Evolutionary conservation across 108 stramenopile species (phyloP).

Genomic region (Licmophora abbreviata): DNA sequence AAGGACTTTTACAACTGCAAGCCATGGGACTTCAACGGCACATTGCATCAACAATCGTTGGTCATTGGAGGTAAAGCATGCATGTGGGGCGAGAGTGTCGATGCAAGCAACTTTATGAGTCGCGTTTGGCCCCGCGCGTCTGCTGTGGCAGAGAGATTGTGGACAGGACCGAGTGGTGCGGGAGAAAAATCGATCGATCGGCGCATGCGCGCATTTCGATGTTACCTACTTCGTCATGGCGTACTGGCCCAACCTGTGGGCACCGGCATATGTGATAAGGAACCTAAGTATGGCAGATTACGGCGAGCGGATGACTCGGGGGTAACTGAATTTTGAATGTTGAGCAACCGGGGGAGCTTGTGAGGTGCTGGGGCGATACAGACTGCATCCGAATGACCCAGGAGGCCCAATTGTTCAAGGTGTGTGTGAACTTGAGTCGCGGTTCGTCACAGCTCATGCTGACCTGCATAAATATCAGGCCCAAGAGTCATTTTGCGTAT

Average conservation of each 20-base stretch:
- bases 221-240: conserved; percentile 31
- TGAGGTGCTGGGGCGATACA: no score
- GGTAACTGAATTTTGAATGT: no score
- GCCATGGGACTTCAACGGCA: conserved; percentile 31
- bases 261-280: conserved; percentile 29
- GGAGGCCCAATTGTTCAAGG: no score
- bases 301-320: no score
- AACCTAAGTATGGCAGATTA: no score
- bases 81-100: conserved; percentile 74
- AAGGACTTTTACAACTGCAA: conserved; percentile 32
- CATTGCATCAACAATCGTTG: conserved; percentile 13
- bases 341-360: no score
- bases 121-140: conserved; percentile 56
- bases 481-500: no score
- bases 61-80: conserved; percentile 62
- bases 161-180: conserved; percentile 21
- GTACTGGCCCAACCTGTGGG: conserved; percentile 28
- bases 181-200: conserved; percentile 16
- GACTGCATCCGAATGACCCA: no score
- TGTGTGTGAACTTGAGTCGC: no score
- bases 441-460: no score
- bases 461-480: no score
- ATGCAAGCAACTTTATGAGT: conserved; percentile 31
- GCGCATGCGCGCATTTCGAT: conserved; percentile 22
- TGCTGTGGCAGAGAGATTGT: conserved; percentile 53